A percentile compares a stretch with the other conserved stretches of the same genome.
Conservation (phyloP, 257 asterid genomes). For the Petrea volubilis region DNA sequence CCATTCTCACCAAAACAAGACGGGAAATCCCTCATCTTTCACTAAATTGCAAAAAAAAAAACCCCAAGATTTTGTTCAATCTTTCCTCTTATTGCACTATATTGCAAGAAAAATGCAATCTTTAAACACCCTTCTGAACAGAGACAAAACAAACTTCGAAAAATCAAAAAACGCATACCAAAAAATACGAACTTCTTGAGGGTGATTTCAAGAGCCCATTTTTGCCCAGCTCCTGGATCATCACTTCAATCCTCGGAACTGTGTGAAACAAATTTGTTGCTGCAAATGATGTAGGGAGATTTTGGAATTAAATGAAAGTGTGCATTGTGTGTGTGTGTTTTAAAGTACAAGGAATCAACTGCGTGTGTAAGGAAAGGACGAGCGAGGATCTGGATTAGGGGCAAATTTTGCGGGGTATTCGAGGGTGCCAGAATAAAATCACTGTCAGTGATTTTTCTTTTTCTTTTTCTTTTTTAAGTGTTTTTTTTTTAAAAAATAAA, state of each 20-base stretch:
- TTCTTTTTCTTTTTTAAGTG: neutral
- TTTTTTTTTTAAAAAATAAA: neutral
- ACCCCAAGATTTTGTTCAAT: neutral
- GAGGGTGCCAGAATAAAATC: conserved; percentile 4
- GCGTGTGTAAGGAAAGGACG: conserved; percentile 36
- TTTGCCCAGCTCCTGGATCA: neutral
- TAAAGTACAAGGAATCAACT: conserved; percentile 49
- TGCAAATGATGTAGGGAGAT: conserved; percentile 24
- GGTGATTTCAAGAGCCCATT: conserved; percentile 30
- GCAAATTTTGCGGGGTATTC: conserved; percentile 29
- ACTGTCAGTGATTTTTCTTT: neutral
- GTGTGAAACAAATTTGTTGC: neutral
- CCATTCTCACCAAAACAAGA: conserved; percentile 96
- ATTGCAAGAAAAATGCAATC: conserved; percentile 16
- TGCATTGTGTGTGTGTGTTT: conserved; percentile 24
- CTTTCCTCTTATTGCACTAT: conserved; percentile 1
- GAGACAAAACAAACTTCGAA: neutral
- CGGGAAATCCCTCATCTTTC: conserved; percentile 82
- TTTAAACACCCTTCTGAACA: conserved; percentile 23
- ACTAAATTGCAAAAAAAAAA: neutral
- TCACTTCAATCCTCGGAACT: neutral
- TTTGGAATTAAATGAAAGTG: conserved; percentile 26
- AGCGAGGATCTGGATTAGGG: conserved; percentile 28
- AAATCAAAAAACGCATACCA: conserved; percentile 36
- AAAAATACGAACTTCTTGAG: conserved; percentile 19